Percentiles rank a stretch among this genome's conserved stretches.
phyloP scores from a whole-genome alignment of 2,329 filamentous ascomycete species.

The Colletotrichum noveboracense region DNA sequence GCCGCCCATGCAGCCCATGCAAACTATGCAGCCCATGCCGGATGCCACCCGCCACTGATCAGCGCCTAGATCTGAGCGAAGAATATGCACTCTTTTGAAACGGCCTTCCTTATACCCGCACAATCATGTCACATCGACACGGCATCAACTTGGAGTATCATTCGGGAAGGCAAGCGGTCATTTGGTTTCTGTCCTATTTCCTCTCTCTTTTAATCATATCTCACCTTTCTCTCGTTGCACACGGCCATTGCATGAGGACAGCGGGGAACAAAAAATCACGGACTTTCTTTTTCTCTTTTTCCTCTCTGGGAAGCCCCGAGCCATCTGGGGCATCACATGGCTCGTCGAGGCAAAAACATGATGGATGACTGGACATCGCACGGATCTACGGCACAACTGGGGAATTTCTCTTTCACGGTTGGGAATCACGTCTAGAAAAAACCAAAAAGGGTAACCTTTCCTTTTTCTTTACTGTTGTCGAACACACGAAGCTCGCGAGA shows the following conservation, averaged over 20 bases:
- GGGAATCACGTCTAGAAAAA: background rate
- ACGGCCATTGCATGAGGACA: conserved; percentile 4
- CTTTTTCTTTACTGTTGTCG: background rate
- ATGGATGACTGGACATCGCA: conserved; percentile 21
- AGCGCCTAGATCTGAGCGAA: conserved; percentile 2
- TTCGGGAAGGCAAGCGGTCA: conserved; percentile 22
- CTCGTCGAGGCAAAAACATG: background rate
- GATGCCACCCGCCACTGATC: conserved; percentile 14
- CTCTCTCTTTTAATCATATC: background rate
- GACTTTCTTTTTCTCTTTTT: conserved; percentile 14
- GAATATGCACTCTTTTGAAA: conserved; percentile 15
- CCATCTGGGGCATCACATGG: background rate
- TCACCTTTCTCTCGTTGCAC: conserved; percentile 10
- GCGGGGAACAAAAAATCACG: background rate
- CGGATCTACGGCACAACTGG: conserved; percentile 17
- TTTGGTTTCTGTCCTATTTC: conserved; percentile 12
- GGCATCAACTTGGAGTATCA: conserved; percentile 16
- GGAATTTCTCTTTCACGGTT: background rate
- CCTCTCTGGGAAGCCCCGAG: background rate
- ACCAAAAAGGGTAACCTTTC: background rate
- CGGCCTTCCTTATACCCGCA: conserved; percentile 11
- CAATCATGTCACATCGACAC: conserved; percentile 11
- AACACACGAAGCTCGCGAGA: background rate
- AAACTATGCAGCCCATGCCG: conserved; percentile 11
- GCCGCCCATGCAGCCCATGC: conserved; percentile 10